These are phyloP conservation scores for Dunaliella primolecta DNA, from an alignment of 139 green algal genomes.

Conservation along the genomic window DNA sequence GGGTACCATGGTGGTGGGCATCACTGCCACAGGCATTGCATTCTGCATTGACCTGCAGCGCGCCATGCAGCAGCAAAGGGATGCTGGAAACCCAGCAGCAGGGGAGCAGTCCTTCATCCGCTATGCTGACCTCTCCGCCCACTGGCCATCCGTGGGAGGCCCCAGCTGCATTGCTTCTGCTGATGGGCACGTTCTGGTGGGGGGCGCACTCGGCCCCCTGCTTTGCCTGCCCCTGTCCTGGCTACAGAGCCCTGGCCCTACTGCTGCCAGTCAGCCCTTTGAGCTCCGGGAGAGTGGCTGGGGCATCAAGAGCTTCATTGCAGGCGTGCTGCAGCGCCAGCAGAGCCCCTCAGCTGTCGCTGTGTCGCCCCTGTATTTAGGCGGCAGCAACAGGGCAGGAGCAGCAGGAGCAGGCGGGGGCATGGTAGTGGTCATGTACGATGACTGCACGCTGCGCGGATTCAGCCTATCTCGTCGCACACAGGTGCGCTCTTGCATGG, in stretches of 20 bases:
- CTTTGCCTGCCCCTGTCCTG: constrained; percentile 21
- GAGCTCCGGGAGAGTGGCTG: constrained; percentile 37
- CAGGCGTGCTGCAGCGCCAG: constrained; percentile 33
- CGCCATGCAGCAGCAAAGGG: constrained; percentile 15
- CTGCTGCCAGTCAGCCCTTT: constrained; percentile 9
- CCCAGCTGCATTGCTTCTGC: constrained; percentile 34
- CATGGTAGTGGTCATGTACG: constrained; percentile 39
- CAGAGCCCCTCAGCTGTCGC: constrained; percentile 18
- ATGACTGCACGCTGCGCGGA: constrained; percentile 31
- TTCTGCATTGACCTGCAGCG: constrained; percentile 11
- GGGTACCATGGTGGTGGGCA: constrained; percentile 3
- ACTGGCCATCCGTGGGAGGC: constrained; percentile 22
- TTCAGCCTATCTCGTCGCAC: constrained; percentile 23
- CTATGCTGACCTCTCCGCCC: constrained; percentile 19
- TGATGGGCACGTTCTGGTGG: constrained; percentile 24
- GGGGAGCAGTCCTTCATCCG: constrained; percentile 1
- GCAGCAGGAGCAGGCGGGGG: neutral
- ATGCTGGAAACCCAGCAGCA: neutral
- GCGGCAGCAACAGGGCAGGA: neutral
- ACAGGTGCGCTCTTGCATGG: constrained; percentile 24
- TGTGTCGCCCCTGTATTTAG: neutral
- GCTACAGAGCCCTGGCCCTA: constrained; percentile 1
- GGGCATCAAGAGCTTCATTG: constrained; percentile 35
- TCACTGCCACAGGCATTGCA: constrained; percentile 5
- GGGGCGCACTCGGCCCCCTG: constrained; percentile 27